Percentiles rank a stretch among this genome's conserved stretches.
phyloP scores from a whole-genome alignment of 768 basidiomycete species.

The Collybiopsis confluens region DNA sequence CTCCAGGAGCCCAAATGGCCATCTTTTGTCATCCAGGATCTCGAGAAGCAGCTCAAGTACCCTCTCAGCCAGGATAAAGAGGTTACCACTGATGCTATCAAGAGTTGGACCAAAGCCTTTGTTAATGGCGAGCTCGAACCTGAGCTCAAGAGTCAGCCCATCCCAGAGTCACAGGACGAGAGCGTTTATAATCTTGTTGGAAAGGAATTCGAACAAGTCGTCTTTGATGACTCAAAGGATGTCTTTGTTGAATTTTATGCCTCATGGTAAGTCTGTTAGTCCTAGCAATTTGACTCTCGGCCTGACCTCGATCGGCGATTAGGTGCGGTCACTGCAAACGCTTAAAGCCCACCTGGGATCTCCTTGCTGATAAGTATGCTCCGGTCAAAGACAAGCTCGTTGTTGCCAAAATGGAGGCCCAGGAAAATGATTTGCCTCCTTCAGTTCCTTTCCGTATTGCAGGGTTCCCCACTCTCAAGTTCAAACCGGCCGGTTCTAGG shows the following conservation, averaged over 20 bases:
- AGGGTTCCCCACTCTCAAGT: conserved; percentile 95
- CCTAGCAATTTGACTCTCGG: background rate
- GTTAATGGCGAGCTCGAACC: conserved; percentile 72
- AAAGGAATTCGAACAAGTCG: conserved; percentile 83
- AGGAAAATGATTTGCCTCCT: conserved; percentile 92
- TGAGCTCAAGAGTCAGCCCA: conserved; percentile 83
- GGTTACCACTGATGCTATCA: conserved; percentile 52
- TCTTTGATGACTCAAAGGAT: conserved; percentile 86
- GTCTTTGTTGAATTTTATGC: conserved; percentile 98
- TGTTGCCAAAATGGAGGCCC: conserved; percentile 95
- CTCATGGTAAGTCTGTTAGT: conserved; percentile 64
- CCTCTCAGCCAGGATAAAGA: conserved; percentile 71
- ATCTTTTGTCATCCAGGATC: conserved; percentile 87
- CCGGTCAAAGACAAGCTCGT: conserved; percentile 66
- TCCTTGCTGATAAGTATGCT: conserved; percentile 80
- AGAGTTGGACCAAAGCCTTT: conserved; percentile 60
- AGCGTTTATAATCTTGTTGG: conserved; percentile 81
- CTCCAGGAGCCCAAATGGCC: conserved; percentile 86
- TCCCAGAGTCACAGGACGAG: conserved; percentile 81
- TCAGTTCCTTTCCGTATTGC: conserved; percentile 81
- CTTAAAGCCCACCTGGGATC: conserved; percentile 91
- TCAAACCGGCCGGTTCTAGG: conserved; percentile 83
- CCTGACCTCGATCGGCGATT: background rate
- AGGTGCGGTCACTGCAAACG: conserved; percentile 97
- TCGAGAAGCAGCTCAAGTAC: conserved; percentile 82